phyloP scores from a whole-genome alignment of 2,329 filamentous ascomycete species.

The Apiospora saccharicola region DNA sequence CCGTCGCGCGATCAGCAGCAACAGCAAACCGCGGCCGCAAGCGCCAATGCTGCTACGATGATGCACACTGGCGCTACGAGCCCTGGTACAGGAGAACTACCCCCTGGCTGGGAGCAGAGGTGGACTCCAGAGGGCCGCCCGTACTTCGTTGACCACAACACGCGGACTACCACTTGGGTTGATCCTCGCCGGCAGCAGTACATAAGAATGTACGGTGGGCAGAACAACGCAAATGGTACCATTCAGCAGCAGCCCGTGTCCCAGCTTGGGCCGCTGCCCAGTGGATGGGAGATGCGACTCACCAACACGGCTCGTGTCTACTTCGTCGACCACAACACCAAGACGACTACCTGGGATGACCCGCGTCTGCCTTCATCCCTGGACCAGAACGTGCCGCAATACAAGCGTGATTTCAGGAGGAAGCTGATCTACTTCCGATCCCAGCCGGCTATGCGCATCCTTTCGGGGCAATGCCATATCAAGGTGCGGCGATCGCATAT shows the following conservation, averaged over 20 bases:
- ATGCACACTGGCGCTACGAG: conserved; percentile 96
- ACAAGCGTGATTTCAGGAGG: conserved; percentile 97
- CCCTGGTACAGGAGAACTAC: conserved; percentile 92
- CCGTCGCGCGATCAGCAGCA: conserved; percentile 73
- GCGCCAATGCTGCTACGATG: conserved; percentile 72
- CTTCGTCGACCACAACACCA: conserved; percentile 99
- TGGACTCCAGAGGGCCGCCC: conserved; percentile 93
- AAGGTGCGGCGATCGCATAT: conserved; percentile 97
- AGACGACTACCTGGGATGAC: conserved; percentile 99
- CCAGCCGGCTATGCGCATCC: conserved; percentile 92
- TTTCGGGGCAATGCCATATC: conserved; percentile 96
- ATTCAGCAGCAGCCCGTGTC: conserved; percentile 98
- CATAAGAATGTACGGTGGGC: conserved; percentile 94
- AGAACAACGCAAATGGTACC: conserved; percentile 82
- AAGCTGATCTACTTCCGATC: conserved; percentile 99
- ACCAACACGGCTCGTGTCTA: conserved; percentile 98
- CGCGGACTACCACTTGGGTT: conserved; percentile 97
- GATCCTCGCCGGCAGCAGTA: conserved; percentile 97
- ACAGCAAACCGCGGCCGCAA: conserved; percentile 43
- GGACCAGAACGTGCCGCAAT: conserved; percentile 98
- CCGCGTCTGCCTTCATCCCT: conserved; percentile 92
- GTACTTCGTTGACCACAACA: conserved; percentile 99
- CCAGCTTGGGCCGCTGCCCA: conserved; percentile 91
- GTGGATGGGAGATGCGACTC: conserved; percentile 99
- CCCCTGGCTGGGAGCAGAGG: conserved; percentile 94